phyloP scores from a whole-genome alignment of 768 basidiomycete species.

The Hebeloma cylindrosporum region DNA sequence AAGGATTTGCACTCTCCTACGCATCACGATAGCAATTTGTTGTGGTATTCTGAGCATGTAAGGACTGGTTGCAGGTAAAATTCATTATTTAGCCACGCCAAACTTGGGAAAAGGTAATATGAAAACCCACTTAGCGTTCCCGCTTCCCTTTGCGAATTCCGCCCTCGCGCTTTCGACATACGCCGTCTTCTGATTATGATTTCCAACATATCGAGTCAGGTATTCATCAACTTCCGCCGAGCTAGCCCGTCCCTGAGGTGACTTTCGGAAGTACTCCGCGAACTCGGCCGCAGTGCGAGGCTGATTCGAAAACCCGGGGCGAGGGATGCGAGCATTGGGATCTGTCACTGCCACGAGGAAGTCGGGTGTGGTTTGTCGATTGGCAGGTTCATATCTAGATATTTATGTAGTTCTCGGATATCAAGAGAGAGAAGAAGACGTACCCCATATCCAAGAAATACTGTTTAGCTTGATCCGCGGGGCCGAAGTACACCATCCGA shows the following conservation, averaged over 20 bases:
- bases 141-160: constrained; percentile 50
- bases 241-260: constrained; percentile 41
- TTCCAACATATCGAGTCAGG: constrained; percentile 41
- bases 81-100: neutral
- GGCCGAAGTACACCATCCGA: constrained; percentile 73
- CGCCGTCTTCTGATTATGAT: constrained; percentile 37
- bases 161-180: constrained; percentile 49
- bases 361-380: constrained; percentile 65
- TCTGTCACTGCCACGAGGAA: constrained; percentile 66
- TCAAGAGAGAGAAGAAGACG: constrained; percentile 5
- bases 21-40: constrained; percentile 47
- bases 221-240: constrained; percentile 48
- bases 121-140: constrained; percentile 30
- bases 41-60: constrained; percentile 46
- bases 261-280: constrained; percentile 45
- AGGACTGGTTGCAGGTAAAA: constrained; percentile 30
- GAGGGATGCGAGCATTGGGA: constrained; percentile 53
- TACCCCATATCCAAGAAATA: constrained; percentile 70
- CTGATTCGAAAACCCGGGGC: constrained; percentile 39
- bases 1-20: constrained; percentile 44
- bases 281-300: constrained; percentile 63
- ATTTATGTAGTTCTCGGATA: too few species aligned
- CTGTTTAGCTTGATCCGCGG: constrained; percentile 57
- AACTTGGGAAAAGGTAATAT: neutral
- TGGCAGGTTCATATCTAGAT: constrained; percentile 53